Evolutionary conservation across 2,329 filamentous ascomycete genomes (phyloP).

Genomic region (Scytalidium sp.): DNA sequence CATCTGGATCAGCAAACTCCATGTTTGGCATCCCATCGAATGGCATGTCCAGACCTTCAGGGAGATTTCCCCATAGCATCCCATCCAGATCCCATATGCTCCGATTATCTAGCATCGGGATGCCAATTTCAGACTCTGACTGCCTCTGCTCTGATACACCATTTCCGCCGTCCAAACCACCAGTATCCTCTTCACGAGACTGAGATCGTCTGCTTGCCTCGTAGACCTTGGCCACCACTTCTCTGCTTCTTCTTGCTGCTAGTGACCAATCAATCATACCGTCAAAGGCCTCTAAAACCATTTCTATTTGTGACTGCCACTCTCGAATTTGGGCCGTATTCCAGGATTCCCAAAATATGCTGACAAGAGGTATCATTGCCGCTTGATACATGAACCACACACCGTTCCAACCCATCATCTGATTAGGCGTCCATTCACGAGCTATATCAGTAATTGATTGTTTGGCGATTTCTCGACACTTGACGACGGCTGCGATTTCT

Average conservation of each 20-base stretch:
- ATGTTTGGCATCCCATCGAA: conserved; percentile 25
- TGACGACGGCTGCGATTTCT: conserved; percentile 65
- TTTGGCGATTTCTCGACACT: conserved; percentile 66
- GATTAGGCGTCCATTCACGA: conserved; percentile 66
- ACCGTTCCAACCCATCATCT: conserved; percentile 78
- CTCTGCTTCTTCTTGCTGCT: conserved; percentile 58
- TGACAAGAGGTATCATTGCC: conserved; percentile 74
- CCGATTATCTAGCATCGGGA: conserved; percentile 51
- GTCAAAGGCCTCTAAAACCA: conserved; percentile 57
- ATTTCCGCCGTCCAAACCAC: conserved; percentile 22
- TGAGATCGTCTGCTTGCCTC: conserved; percentile 42
- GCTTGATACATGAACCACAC: conserved; percentile 82
- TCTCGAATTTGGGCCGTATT: conserved; percentile 25
- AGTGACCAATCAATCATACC: conserved; percentile 64
- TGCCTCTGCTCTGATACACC: not conserved
- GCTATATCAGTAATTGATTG: conserved; percentile 72
- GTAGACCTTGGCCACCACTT: conserved; percentile 63
- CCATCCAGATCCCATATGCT: conserved; percentile 55
- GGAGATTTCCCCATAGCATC: conserved; percentile 48
- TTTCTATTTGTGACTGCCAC: conserved; percentile 57
- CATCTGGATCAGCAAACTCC: conserved; percentile 16
- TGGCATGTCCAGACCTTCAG: conserved; percentile 32
- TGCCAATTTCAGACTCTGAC: conserved; percentile 37
- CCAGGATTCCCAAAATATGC: conserved; percentile 63
- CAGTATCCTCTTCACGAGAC: conserved; percentile 27